Evolutionary conservation across 306 rosid genomes (phyloP), one percentile per base, ranked within the genome.

Genomic region (Datisca glomerata): DNA sequence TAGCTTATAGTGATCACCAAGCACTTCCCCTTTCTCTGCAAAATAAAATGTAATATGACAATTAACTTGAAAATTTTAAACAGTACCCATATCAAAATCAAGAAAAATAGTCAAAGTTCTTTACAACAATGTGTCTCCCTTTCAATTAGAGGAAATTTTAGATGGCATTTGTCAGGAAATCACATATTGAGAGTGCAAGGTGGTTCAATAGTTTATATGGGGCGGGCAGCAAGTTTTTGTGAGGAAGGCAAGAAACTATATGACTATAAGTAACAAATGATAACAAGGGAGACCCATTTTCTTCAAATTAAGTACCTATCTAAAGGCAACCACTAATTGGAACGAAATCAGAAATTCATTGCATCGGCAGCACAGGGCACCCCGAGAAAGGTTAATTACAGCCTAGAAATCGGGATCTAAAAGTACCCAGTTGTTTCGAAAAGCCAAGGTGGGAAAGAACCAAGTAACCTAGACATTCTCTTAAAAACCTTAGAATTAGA

Each of bases 1-100:
- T 41, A 84, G 72, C 64, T 80, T 91, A 51, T 91, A 91, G 43
- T 78, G 81, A 47, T 78, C 94, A 34, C 96, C 59, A 51, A 68
- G 34, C 52, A 82, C 94, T 73, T 91, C 94, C 55, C 96, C 98
- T 60, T 65, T 81, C 59, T 84, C 98, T 91, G 73, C 55, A 75
- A 54, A 60, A 45, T 25, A 71, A 48, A 36, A 32, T 23, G 21
- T 7, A 24, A 44, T 9, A 23, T 24, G 12, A 12, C 14, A 24
- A 8, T n/a, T n/a, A 12, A 1, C 12, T 4, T 35, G n/a, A 47
- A 34, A 20, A 18, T 17, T 46, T 11, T 32, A 4, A 8, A 16
- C 9, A 46, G 17, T 15, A n/a, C n/a, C n/a, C n/a, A n/a, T 27
- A 18, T 29, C 16, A 25, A 27, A n/a, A 11, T 17, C 12, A 31